These are phyloP conservation scores for Colletotrichum viniferum DNA, from an alignment of 2,329 filamentous ascomycete genomes.

Conservation along the genomic window DNA sequence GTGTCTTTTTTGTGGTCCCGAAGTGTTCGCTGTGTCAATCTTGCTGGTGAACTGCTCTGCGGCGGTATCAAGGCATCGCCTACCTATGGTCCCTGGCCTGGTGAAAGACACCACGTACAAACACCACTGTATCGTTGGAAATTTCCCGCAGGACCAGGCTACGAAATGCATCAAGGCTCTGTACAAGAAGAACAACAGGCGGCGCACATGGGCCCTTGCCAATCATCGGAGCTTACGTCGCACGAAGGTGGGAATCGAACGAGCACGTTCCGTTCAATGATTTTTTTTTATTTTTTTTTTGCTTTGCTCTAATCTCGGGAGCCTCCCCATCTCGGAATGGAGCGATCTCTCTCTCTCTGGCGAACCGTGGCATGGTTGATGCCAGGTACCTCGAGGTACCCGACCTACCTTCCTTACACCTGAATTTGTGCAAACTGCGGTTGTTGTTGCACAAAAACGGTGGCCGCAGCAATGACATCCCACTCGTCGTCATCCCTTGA, in stretches of 20 bases:
- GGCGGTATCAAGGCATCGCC: not conserved
- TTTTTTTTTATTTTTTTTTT: not conserved
- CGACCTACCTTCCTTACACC: not conserved
- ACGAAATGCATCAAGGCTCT: not conserved
- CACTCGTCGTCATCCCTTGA: not conserved
- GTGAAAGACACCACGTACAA: not conserved
- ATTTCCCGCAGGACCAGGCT: not conserved
- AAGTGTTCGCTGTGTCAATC: not conserved
- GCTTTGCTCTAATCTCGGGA: slow-evolving; percentile 1
- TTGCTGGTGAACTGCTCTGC: not conserved
- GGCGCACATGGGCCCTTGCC: not conserved
- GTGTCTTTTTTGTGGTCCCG: not conserved
- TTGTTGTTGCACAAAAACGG: not conserved
- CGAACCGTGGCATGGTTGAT: not conserved
- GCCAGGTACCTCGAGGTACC: not conserved
- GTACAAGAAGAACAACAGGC: not conserved
- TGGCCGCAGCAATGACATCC: not conserved
- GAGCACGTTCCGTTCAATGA: slow-evolving; percentile 4
- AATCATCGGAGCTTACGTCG: not conserved
- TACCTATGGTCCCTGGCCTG: not conserved
- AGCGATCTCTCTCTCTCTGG: slow-evolving; percentile 2
- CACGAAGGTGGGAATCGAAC: not conserved
- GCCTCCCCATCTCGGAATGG: slow-evolving; percentile 15
- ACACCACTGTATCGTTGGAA: not conserved
- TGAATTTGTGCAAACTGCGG: not conserved